phyloP scores from a whole-genome alignment of 371 early-diverging fungal species.

The Umbelopsis sp. region DNA sequence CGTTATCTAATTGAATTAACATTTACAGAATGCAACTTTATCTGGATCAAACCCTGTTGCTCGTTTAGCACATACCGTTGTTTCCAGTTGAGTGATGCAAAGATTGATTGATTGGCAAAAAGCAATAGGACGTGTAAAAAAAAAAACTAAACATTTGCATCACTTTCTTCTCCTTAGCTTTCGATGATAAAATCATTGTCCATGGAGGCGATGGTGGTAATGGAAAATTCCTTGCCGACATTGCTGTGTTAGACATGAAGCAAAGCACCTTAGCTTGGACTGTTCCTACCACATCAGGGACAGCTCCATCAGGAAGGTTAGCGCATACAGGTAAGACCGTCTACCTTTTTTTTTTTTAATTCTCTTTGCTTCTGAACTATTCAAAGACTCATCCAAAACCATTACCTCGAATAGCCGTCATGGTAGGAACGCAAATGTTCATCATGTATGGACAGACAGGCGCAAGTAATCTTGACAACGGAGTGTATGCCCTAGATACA shows the following conservation, averaged over 20 bases:
- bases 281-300: slow-evolving; percentile 9
- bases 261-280: slow-evolving; percentile 9
- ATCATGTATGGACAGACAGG: slow-evolving; percentile 18
- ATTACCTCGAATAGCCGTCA: background rate
- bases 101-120: no score
- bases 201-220: slow-evolving; percentile 20
- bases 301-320: slow-evolving; percentile 2
- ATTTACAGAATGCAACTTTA: slow-evolving; percentile 9
- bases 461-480: slow-evolving; percentile 2
- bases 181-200: slow-evolving; percentile 12
- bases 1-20: no score
- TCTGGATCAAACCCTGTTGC: slow-evolving; percentile 2
- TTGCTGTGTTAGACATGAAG: slow-evolving; percentile 19
- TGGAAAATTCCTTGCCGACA: background rate
- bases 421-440: slow-evolving; percentile 1
- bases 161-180: background rate
- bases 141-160: no score
- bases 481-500: slow-evolving; percentile 16
- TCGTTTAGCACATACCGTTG: slow-evolving; percentile 17
- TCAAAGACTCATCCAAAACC: background rate
- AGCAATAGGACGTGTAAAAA: no score
- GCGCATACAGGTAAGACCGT: slow-evolving; percentile 5
- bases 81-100: slow-evolving; percentile 4
- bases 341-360: background rate
- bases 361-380: background rate